Conservation (phyloP, 1,284 basidiomycete genomes). For the Ceratobasidium sp. region DNA sequence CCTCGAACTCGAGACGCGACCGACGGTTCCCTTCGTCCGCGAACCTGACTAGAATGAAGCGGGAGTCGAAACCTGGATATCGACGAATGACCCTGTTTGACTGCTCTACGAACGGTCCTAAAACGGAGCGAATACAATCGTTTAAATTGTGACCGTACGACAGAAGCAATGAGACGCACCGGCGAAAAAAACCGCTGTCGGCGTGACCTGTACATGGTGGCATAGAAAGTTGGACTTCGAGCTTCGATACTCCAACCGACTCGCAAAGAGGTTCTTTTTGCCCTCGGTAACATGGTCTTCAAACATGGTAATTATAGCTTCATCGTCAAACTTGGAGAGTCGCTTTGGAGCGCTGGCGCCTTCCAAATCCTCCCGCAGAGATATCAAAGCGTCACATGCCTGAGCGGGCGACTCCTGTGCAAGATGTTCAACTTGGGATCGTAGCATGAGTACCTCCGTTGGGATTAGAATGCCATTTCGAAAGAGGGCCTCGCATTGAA, state of each 20-base stretch:
- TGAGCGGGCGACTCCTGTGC: neutral
- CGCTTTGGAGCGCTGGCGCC: constrained; percentile 3
- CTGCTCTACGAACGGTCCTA: constrained; percentile 46
- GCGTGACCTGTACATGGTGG: constrained; percentile 43
- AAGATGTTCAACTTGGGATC: neutral
- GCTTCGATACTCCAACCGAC: no score
- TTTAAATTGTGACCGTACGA: no score
- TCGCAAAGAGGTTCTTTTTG: no score
- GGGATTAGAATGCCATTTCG: constrained; percentile 44
- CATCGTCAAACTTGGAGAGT: constrained; percentile 26
- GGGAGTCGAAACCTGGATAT: constrained; percentile 41
- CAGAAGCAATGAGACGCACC: constrained; percentile 36
- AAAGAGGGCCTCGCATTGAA: constrained; percentile 46
- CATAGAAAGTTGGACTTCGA: constrained; percentile 23
- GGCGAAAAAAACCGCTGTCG: constrained; percentile 41
- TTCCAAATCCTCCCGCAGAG: constrained; percentile 28
- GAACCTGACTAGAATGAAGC: constrained; percentile 46
- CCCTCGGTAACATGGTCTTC: neutral
- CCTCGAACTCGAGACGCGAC: constrained; percentile 45
- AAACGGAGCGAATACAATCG: no score
- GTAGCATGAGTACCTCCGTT: constrained; percentile 37
- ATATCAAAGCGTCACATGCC: constrained; percentile 18
- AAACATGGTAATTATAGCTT: constrained; percentile 4
- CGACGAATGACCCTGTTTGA: constrained; percentile 46
- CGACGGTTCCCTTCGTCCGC: constrained; percentile 44